Base-by-base conservation (phyloP, 768 basidiomycete species). In the Lentinula raphanica region DNA sequence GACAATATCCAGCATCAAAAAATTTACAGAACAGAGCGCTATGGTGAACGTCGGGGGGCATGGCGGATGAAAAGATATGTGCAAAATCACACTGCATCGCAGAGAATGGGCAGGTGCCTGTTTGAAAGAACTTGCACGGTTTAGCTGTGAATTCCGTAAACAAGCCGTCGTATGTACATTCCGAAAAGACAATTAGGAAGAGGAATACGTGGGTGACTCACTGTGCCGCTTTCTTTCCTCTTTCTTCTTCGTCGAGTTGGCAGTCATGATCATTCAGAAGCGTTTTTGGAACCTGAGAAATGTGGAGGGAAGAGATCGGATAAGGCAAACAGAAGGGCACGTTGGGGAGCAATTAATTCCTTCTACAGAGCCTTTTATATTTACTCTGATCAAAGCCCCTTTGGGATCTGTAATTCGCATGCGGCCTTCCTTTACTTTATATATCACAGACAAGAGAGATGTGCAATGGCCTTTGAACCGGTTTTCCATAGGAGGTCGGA, bases 61-160 rank as follows among this genome's bases (percentile, higher is more conserved):
- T 36, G 3, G 15, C 67, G 27, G 67, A 63, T 17, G 67, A 64
- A 21, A 74, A 57, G 38, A 77, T 66, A 63, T 81, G 79, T 35
- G 74, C 72, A 64, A 81, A 79, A 60, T 79, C 76, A 65, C 79
- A 81, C 25, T 73, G 74, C 32, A 76, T 74, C 31, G 73, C 72
- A n/a, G 78, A 65, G 54, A 74, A 68, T 13, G 76, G 73, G 62
- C 79, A 81, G 58, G 64, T 72, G 46, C 68, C 70, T 15, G 69
- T 60, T 64, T 79, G 78, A 58, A 74, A 81, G 64, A 71, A 81
- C 66, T 72, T 76, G 67, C 79, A 81, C 23, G 78, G 79, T 66
- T 79, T 81, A 23, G 78, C 79, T 81, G 23, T 27, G 36, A 17
- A 39, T 38, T 35, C 9, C 48, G 12, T 19, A 35, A 23, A 21